phyloP scores from a whole-genome alignment of 345 rosid species.

The Moricandia moricandioides region DNA sequence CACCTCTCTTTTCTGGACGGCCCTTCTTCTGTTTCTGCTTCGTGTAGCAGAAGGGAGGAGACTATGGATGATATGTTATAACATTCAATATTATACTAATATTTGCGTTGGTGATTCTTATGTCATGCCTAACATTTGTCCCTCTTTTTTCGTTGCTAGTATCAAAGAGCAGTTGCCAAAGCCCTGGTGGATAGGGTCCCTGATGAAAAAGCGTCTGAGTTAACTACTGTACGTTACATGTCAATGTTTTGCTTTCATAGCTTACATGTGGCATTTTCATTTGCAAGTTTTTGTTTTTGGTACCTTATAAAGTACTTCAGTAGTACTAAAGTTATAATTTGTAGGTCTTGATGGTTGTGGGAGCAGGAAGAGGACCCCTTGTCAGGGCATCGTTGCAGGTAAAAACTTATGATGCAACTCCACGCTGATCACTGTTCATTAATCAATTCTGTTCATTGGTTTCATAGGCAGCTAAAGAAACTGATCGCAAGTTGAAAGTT shows the following conservation, averaged over 20 bases:
- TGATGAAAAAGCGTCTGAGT: slow-evolving; percentile 50
- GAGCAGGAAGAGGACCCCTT: slow-evolving; percentile 99
- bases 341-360: slow-evolving; percentile 96
- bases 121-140: not conserved
- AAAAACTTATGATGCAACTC: slow-evolving; percentile 21
- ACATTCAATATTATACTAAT: not conserved
- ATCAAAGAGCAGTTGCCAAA: slow-evolving; percentile 80
- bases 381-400: slow-evolving; percentile 98
- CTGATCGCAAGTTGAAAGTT: slow-evolving; percentile 75
- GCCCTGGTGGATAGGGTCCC: slow-evolving; percentile 87
- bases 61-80: slow-evolving; percentile 1
- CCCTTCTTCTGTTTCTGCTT: not conserved
- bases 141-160: slow-evolving; percentile 53
- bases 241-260: slow-evolving; percentile 19
- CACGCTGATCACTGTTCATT: slow-evolving; percentile 5
- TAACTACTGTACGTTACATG: slow-evolving; percentile 61
- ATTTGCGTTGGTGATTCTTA: not conserved
- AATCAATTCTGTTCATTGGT: slow-evolving; percentile 21
- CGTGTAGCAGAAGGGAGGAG: not conserved
- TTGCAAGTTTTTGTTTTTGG: not conserved
- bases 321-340: slow-evolving; percentile 12
- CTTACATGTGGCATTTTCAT: slow-evolving; percentile 17
- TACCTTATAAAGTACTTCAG: not conserved
- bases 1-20: not conserved
- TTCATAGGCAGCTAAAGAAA: slow-evolving; percentile 91